Percentiles rank a stretch among this genome's conserved stretches.
phyloP scores from a whole-genome alignment of 2,329 filamentous ascomycete species.

The Aspergillus fumigatiaffinis region DNA sequence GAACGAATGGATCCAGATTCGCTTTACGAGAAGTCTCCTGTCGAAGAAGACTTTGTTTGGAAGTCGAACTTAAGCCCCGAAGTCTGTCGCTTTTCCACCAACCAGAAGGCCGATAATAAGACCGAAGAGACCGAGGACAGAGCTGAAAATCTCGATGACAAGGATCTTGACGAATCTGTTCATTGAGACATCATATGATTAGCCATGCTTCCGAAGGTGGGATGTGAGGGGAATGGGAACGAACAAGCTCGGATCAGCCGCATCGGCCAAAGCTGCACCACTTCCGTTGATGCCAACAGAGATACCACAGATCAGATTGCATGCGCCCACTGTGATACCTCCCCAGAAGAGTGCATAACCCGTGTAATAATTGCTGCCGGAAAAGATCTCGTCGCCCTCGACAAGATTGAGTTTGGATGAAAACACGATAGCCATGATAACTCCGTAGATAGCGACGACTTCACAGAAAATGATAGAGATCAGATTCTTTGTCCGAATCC shows the following conservation, averaged over 20 bases:
- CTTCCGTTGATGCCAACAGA: conserved; percentile 98
- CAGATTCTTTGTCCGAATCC: conserved; percentile 98
- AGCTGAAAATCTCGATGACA: conserved; percentile 99
- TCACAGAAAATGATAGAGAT: conserved; percentile 99
- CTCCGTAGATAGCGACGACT: conserved; percentile 98
- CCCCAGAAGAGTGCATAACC: conserved; percentile 96
- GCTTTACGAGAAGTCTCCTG: conserved; percentile 12
- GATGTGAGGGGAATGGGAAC: conserved; percentile 33
- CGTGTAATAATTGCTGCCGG: conserved; percentile 81
- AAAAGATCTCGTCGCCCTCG: conserved; percentile 61
- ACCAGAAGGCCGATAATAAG: conserved; percentile 91
- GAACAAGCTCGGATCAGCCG: conserved; percentile 83
- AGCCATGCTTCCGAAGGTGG: not conserved
- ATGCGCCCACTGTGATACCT: conserved; percentile 88
- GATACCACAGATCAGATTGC: conserved; percentile 93
- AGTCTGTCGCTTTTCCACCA: conserved; percentile 76
- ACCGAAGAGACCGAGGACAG: conserved; percentile 91
- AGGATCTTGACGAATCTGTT: conserved; percentile 94
- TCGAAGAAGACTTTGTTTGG: conserved; percentile 7
- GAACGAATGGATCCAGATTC: conserved; percentile 12
- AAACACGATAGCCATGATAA: conserved; percentile 99
- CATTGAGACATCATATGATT: conserved; percentile 4
- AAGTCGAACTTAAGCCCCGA: conserved; percentile 40
- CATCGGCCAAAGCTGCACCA: conserved; percentile 92
- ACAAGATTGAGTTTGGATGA: conserved; percentile 77